phyloP scores from a whole-genome alignment of 306 rosid genomes.

The Quercus variabilis region DNA sequence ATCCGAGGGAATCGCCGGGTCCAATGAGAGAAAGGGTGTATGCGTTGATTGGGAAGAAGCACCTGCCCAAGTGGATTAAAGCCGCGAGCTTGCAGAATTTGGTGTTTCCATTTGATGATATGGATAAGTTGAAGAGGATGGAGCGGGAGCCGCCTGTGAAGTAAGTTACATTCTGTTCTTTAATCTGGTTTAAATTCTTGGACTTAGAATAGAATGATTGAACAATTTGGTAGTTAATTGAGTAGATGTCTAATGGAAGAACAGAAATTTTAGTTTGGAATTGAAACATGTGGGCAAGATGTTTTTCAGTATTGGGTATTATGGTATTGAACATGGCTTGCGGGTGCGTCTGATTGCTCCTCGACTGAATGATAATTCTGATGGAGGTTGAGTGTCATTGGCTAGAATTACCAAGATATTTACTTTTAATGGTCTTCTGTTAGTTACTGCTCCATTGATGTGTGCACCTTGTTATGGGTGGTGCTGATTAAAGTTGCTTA shows the following conservation, averaged over 20 bases:
- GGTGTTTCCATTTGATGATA: slow-evolving; percentile 77
- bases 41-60: slow-evolving; percentile 78
- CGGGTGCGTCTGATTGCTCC: background rate
- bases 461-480: background rate
- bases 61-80: slow-evolving; percentile 76
- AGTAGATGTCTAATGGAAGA: background rate
- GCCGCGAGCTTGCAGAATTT: slow-evolving; percentile 95
- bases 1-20: slow-evolving; percentile 95
- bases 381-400: background rate
- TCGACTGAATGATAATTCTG: background rate
- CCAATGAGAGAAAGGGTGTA: slow-evolving; percentile 98
- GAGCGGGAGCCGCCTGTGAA: slow-evolving; percentile 86
- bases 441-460: background rate
- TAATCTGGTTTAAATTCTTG: background rate
- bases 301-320: background rate
- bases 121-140: slow-evolving; percentile 71
- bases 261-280: background rate
- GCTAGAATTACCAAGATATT: background rate
- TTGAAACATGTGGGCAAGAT: too few relatives aligned
- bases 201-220: background rate
- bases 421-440: background rate
- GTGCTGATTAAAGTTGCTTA: background rate
- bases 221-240: background rate
- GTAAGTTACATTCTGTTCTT: slow-evolving; percentile 43
- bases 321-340: background rate